Evolutionary conservation across 2,329 filamentous ascomycete species (phyloP).

Genomic region (Alternaria novae-zelandiae): DNA sequence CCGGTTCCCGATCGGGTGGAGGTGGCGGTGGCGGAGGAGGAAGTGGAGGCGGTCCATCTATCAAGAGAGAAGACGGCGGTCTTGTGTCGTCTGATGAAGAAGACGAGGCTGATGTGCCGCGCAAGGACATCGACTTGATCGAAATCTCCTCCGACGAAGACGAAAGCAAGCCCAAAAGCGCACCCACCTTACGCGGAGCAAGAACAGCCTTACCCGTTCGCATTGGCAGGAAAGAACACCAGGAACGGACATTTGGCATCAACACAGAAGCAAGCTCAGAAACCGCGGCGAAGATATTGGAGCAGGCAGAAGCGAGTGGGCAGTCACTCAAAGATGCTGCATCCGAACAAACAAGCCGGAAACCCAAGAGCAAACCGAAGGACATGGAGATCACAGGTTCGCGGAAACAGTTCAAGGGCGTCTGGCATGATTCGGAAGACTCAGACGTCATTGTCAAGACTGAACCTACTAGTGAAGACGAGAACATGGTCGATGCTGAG

Average conservation of each 20-base stretch:
- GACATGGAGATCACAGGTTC: slow-evolving; percentile 53
- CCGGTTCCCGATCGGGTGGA: slow-evolving; percentile 21
- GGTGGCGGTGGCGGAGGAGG: slow-evolving; percentile 17
- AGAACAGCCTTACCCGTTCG: slow-evolving; percentile 56
- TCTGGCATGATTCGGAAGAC: slow-evolving; percentile 53
- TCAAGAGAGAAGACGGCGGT: slow-evolving; percentile 46
- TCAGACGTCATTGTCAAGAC: slow-evolving; percentile 56
- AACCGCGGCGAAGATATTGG: slow-evolving; percentile 50
- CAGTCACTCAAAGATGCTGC: slow-evolving; percentile 22
- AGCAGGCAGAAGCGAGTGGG: slow-evolving; percentile 43
- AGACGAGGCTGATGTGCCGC: slow-evolving; percentile 51
- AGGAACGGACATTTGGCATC: slow-evolving; percentile 60
- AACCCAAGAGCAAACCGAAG: slow-evolving; percentile 51
- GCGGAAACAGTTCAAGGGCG: slow-evolving; percentile 52
- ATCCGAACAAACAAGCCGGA: slow-evolving; percentile 29
- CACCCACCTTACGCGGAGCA: slow-evolving; percentile 24
- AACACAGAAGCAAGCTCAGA: slow-evolving; percentile 60
- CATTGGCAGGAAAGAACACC: slow-evolving; percentile 62
- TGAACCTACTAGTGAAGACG: slow-evolving; percentile 60
- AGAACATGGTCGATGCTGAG: slow-evolving; percentile 39
- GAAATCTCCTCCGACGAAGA: slow-evolving; percentile 64
- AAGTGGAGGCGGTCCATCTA: slow-evolving; percentile 19
- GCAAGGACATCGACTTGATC: slow-evolving; percentile 64
- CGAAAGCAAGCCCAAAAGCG: slow-evolving; percentile 33
- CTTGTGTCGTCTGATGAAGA: slow-evolving; percentile 59